Evolutionary conservation across 75 land plant genomes (phyloP).

Genomic region (Sequoiadendron giganteum): DNA sequence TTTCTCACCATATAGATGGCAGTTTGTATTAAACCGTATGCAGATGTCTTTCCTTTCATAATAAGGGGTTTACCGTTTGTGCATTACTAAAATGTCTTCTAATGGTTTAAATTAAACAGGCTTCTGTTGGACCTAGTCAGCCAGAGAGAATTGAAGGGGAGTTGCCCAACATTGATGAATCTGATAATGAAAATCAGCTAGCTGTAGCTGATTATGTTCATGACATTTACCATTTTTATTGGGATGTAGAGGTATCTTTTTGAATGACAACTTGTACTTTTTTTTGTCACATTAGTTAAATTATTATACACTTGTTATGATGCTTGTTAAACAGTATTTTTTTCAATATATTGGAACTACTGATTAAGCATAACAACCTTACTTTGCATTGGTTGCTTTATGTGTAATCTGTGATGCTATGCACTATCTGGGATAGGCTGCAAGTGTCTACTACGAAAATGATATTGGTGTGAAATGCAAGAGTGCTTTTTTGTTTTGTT

Average conservation of each 20-base stretch:
- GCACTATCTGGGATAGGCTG: background rate
- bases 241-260: slow-evolving; percentile 48
- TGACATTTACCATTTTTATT: slow-evolving; percentile 74
- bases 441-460: background rate
- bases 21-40: background rate
- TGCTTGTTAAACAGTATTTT: background rate
- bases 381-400: background rate
- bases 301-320: background rate
- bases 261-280: background rate
- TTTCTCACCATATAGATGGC: background rate
- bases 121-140: slow-evolving; percentile 31
- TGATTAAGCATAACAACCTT: background rate
- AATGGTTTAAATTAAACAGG: slow-evolving; percentile 19
- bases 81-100: background rate
- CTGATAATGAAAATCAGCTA: slow-evolving; percentile 51
- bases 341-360: background rate
- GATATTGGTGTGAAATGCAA: background rate
- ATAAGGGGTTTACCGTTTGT: background rate
- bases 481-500: background rate
- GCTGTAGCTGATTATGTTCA: slow-evolving; percentile 75
- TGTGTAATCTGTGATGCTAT: background rate
- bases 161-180: slow-evolving; percentile 61
- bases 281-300: background rate
- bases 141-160: slow-evolving; percentile 23
- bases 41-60: background rate